Base-by-base conservation (phyloP, 768 basidiomycete genomes). In the Boletus bicolor region DNA sequence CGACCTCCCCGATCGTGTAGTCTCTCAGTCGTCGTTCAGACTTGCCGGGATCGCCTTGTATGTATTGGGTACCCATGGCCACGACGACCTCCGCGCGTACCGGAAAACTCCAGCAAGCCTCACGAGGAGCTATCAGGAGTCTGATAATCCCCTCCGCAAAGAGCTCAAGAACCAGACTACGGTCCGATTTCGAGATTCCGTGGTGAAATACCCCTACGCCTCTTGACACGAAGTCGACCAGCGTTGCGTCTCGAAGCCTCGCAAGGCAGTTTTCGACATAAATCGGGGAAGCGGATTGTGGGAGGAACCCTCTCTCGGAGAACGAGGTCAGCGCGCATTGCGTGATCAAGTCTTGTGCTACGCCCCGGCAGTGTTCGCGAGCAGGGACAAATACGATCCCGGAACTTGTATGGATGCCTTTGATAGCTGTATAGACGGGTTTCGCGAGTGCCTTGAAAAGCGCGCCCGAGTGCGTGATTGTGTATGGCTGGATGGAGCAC, bases 361-460 rank as follows among this genome's bases (percentile, higher is more conserved):
- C 82, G 1, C 79, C 65, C 26, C 76, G 76, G 65, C 93, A 94
- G 62, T 94, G 91, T 8, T 73, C 74, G 7, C 86, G 83, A 42
- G 94, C 93, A 4, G 97, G 90, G 1, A 97, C 91, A 70, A 98
- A 97, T 11, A 96, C 78, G 57, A 98, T 81, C 0, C 86, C 81
- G 3, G 80, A 75, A 53, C 72, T 75, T 12, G 69, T 64, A 2
- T 75, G 68, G 3, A 74, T 75, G 14, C 73, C 66, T 54, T 73
- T 80, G 56, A 97, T 84, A n/a, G 85, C 85, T 10, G 83, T 73
- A 71, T 95, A 91, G 2, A 87, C 85, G 4, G 96, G 93, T 68
- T 93, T 95, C 45, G 89, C 83, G 87, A 98, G 97, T 2, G 86
- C 82, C 65, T 94, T 95, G 73, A 93, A 86, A 19, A 98, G 77